Base-by-base conservation (phyloP, 108 stramenopile species). In the Epithemia pelagica region DNA sequence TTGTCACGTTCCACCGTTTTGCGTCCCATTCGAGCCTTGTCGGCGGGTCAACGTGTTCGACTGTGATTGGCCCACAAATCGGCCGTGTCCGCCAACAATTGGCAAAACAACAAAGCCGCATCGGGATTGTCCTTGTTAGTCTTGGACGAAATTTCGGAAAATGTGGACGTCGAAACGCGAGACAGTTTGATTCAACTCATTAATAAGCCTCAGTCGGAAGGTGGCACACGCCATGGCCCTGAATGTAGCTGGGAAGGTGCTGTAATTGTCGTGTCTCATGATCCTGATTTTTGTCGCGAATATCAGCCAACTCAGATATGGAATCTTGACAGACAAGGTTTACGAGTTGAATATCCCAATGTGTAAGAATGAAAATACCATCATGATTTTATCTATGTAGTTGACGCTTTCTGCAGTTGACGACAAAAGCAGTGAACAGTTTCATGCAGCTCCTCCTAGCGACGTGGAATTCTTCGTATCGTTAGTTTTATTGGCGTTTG, bases 41-140 rank as follows among this genome's bases (percentile, higher is more conserved):
- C 79, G 18, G 78, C 82, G 2, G 82, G 82, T 21, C 82, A 83
- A 66, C 33, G 79, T 25, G 82, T 83, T 0, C 76, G 82, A 23
- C 54, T 83, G 25, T 83, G 82, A 79, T 30, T 83, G 24, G 76
- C 82, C 10, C 59, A 64, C 29, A 28, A 80, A 52, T 54, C 27
- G 37, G 37, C 37, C 37, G 15, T 46, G 37, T 5, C 37, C 37
- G n/a, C n/a, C n/a, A n/a, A n/a, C n/a, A n/a, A n/a, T n/a, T n/a
- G n/a, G n/a, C n/a, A n/a, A n/a, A n/a, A n/a, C n/a, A n/a, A n/a
- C n/a, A 46, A 46, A 15, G 37, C 37, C 37, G 37, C 37, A 15
- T 46, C 37, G 5, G 52, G 22, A 22, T 78, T 78, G 27, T 70
- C 72, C 0, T 52, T 83, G 59, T 59, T 83, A 30, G 61, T 79